Evolutionary conservation across 768 basidiomycete genomes (phyloP), one percentile per base, ranked within the genome.

Genomic region (Suillus plorans): DNA sequence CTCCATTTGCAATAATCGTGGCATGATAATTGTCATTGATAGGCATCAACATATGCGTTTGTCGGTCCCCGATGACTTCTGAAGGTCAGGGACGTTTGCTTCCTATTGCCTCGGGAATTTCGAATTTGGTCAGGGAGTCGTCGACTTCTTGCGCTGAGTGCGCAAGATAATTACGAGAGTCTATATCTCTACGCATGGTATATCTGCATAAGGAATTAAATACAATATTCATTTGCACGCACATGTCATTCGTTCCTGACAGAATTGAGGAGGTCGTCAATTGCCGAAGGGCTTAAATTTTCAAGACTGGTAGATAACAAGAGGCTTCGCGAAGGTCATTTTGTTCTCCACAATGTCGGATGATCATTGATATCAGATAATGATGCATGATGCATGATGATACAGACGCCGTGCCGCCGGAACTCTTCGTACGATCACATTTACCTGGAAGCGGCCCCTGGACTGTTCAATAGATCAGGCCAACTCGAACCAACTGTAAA

Each of bases 31-130:
- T 50, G 25, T 52, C 28, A 52, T 52, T 52, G 50, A 52, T 52
- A 52, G 28, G 18, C 28, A 52, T 31, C 16, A 16, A 16, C 16
- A 31, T 31, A 3, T 52, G 50, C 28, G 16, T 52, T 18, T 52
- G 28, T 18, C 50, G 50, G 50, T 31, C 50, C 8, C 50, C 50
- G 16, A 28, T 52, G 16, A 28, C 50, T 52, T 25, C 14, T 52
- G 8, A 18, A 28, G 4, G 7, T 52, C 50, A 52, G 50, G 50
- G 50, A 16, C 7, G 50, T 31, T 52, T 16, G 50, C 50, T 52
- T 52, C 50, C 28, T 52, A 52, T 52, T 52, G 28, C 50, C 50
- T 52, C 50, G 50, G 50, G 50, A 52, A 52, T 52, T 52, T 52
- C 28, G 28, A 52, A 31, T 52, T 28, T 52, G 8, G 50, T 28